phyloP scores from a whole-genome alignment of 1,139 yeast genomes.

The Arxiozyma slooffiae region DNA sequence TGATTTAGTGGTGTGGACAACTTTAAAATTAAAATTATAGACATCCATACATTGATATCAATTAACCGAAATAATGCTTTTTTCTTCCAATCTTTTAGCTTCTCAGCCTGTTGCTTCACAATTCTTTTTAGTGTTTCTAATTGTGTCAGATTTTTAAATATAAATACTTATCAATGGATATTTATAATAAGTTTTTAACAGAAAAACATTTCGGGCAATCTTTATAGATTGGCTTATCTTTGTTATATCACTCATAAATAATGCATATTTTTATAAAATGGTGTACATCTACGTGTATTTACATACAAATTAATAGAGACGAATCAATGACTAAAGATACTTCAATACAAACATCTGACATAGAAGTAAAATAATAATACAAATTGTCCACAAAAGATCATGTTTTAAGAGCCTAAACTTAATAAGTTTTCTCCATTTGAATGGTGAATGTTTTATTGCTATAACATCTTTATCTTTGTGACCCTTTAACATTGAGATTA shows the following conservation, averaged over 20 bases:
- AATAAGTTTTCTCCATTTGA: background rate
- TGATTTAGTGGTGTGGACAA: background rate
- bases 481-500: constrained; percentile 6
- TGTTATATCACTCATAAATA: background rate
- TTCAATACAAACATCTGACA: constrained; percentile 23
- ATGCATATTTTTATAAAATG: too few relatives aligned
- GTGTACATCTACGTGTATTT: background rate
- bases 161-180: too few relatives aligned
- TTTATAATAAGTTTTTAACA: too few relatives aligned
- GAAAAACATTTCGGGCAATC: too few relatives aligned
- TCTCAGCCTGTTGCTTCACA: background rate
- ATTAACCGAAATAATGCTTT: background rate
- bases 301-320: background rate
- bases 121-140: too few relatives aligned
- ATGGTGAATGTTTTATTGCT: background rate
- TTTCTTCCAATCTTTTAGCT: background rate
- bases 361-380: constrained; percentile 24
- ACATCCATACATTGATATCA: background rate
- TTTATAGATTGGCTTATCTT: too few relatives aligned
- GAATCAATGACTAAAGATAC: constrained; percentile 7
- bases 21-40: background rate
- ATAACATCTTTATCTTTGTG: background rate
- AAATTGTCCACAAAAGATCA: constrained; percentile 20
- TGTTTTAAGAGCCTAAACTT: constrained; percentile 6
- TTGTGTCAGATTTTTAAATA: too few relatives aligned